These are phyloP conservation scores for Elongisporangium undulatum DNA, from an alignment of 352 stramenopile species.

Conservation along the genomic window DNA sequence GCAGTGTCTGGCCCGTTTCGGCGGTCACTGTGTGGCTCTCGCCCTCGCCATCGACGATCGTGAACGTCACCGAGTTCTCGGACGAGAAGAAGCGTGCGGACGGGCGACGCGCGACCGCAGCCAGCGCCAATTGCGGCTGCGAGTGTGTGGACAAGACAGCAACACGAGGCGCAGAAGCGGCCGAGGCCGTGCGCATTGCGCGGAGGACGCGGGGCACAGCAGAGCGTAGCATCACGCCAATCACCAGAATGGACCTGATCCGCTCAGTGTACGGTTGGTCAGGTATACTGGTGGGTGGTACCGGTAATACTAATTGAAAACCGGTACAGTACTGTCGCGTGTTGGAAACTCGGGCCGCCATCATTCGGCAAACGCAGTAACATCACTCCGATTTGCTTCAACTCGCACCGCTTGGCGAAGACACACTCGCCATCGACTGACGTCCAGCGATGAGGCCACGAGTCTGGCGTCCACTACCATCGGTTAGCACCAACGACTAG, in stretches of 20 bases:
- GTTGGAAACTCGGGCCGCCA: not conserved
- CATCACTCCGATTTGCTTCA: not conserved
- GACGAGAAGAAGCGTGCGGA: constrained; percentile 30
- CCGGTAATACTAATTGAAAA: not conserved
- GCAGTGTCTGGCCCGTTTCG: constrained; percentile 65
- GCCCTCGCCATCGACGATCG: constrained; percentile 81
- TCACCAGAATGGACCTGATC: not conserved
- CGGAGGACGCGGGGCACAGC: not conserved
- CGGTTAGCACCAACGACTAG: too few species aligned
- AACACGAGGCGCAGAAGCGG: not conserved
- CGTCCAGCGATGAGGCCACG: too few species aligned
- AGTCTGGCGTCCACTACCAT: too few species aligned
- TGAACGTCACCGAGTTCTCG: constrained; percentile 59
- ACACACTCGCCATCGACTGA: too few species aligned
- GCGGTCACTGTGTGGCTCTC: constrained; percentile 66
- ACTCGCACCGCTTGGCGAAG: too few species aligned
- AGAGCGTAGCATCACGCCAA: not conserved
- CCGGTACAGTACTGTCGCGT: not conserved
- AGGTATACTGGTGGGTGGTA: not conserved
- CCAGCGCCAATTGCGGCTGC: not conserved
- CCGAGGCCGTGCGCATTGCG: not conserved
- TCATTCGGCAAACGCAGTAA: not conserved
- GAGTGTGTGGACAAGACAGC: not conserved
- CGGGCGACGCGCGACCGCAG: constrained; percentile 1
- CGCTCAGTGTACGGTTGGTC: not conserved